Evolutionary conservation across 2,329 filamentous ascomycete genomes (phyloP).

Genomic region (Epichloe hybrida): DNA sequence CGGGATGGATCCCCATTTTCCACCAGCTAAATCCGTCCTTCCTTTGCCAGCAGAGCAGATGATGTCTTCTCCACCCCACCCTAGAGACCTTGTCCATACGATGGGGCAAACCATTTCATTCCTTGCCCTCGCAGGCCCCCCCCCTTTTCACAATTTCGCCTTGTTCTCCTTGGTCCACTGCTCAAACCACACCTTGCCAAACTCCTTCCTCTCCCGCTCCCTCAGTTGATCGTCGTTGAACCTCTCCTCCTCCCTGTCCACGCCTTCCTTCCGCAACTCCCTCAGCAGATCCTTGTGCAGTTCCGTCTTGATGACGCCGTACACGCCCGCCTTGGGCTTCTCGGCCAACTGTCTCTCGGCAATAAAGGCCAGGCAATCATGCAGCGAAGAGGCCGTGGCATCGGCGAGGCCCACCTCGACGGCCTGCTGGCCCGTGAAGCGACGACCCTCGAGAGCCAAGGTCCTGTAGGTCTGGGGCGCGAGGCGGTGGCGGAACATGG

Average conservation of each 20-base stretch:
- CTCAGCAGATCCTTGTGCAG: slow-evolving; percentile 56
- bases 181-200: slow-evolving; percentile 32
- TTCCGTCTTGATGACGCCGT: slow-evolving; percentile 59
- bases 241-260: slow-evolving; percentile 35
- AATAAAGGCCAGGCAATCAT: slow-evolving; percentile 49
- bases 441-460: slow-evolving; percentile 59
- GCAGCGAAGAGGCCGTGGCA: slow-evolving; percentile 38
- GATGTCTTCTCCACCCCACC: no score
- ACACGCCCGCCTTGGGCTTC: slow-evolving; percentile 53
- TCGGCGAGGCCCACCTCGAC: slow-evolving; percentile 57
- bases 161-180: slow-evolving; percentile 32
- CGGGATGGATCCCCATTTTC: no score
- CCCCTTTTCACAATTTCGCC: slow-evolving; percentile 21
- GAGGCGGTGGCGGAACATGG: slow-evolving; percentile 61
- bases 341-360: slow-evolving; percentile 41
- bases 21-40: no score
- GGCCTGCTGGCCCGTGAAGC: slow-evolving; percentile 51
- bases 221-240: slow-evolving; percentile 27
- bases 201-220: slow-evolving; percentile 28
- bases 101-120: background rate
- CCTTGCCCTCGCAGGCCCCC: background rate
- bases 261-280: slow-evolving; percentile 38
- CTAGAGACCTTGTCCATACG: no score
- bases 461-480: slow-evolving; percentile 41
- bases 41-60: no score